A percentile compares a stretch with the other conserved stretches of the same genome.
These are phyloP conservation scores for Butyriboletus loyo DNA, from an alignment of 768 basidiomycete species.

Conservation along the genomic window DNA sequence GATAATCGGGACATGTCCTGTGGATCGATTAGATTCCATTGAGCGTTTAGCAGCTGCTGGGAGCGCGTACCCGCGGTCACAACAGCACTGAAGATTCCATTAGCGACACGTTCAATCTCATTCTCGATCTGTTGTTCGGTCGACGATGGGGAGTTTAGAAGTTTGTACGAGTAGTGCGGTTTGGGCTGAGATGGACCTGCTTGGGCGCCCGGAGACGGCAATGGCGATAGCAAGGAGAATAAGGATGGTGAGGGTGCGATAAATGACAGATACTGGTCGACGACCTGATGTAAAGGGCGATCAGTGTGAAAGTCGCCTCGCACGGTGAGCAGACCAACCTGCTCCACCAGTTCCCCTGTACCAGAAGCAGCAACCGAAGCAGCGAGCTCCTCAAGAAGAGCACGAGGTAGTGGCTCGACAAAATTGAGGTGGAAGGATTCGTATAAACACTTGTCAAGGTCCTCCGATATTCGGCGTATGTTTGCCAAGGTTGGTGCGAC, in stretches of 20 bases:
- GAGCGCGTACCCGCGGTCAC: constrained; percentile 73
- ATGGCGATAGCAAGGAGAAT: constrained; percentile 81
- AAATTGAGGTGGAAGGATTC: constrained; percentile 95
- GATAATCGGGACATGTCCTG: constrained; percentile 92
- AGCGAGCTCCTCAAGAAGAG: constrained; percentile 91
- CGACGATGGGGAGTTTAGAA: constrained; percentile 89
- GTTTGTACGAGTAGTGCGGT: constrained; percentile 66
- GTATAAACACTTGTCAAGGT: constrained; percentile 85
- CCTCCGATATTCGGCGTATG: constrained; percentile 87
- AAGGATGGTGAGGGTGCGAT: constrained; percentile 89
- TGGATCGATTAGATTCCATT: not conserved
- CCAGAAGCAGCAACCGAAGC: constrained; percentile 82
- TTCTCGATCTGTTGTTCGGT: constrained; percentile 88
- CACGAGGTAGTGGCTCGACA: constrained; percentile 84
- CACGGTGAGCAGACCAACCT: constrained; percentile 42
- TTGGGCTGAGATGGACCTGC: constrained; percentile 35
- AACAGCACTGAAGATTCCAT: constrained; percentile 87
- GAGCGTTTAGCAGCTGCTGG: not conserved
- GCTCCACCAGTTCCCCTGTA: constrained; percentile 75
- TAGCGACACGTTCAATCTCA: constrained; percentile 89
- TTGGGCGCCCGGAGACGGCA: constrained; percentile 36
- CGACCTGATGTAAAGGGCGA: constrained; percentile 50
- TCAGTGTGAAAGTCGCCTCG: not conserved
- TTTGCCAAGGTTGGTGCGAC: constrained; percentile 87
- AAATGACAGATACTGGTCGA: constrained; percentile 97